These are phyloP conservation scores for Juncus effusus DNA, from an alignment of 176 grass and related monocot species.

Conservation along the genomic window DNA sequence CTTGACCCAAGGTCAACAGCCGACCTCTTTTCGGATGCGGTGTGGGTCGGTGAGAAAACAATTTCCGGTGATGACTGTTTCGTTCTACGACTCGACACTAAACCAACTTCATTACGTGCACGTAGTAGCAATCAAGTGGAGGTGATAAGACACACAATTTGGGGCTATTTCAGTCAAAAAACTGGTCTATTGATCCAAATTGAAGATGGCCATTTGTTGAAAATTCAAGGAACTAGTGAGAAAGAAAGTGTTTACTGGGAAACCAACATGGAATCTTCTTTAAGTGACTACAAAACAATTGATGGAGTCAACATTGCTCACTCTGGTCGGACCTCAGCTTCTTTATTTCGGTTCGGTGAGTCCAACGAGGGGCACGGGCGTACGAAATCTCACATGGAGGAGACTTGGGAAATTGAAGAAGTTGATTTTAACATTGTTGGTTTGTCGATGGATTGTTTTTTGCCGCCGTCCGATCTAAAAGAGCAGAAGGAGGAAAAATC, in stretches of 20 bases:
- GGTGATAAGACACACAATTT: slow-evolving; percentile 80
- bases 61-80: slow-evolving; percentile 77
- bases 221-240: slow-evolving; percentile 44
- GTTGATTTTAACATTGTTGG: slow-evolving; percentile 86
- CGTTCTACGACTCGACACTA: slow-evolving; percentile 74
- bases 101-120: slow-evolving; percentile 49
- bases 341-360: slow-evolving; percentile 65
- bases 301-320: slow-evolving; percentile 90
- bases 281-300: slow-evolving; percentile 70
- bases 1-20: slow-evolving; percentile 82
- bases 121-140: slow-evolving; percentile 73
- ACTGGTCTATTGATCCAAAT: slow-evolving; percentile 81
- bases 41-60: slow-evolving; percentile 71
- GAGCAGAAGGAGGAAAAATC: slow-evolving; percentile 27
- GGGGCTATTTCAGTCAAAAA: slow-evolving; percentile 96
- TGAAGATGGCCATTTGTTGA: slow-evolving; percentile 85
- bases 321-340: slow-evolving; percentile 51
- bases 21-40: slow-evolving; percentile 71
- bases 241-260: slow-evolving; percentile 69
- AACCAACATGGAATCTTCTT: slow-evolving; percentile 83
- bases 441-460: slow-evolving; percentile 82
- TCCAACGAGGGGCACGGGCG: slow-evolving; percentile 34
- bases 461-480: slow-evolving; percentile 79
- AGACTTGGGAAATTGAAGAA: slow-evolving; percentile 79
- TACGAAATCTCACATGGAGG: slow-evolving; percentile 71